A percentile compares a stretch with the other conserved stretches of the same genome.
Evolutionary conservation across 371 early-diverging fungal species (phyloP).

Genomic region (Mortierella sp.): DNA sequence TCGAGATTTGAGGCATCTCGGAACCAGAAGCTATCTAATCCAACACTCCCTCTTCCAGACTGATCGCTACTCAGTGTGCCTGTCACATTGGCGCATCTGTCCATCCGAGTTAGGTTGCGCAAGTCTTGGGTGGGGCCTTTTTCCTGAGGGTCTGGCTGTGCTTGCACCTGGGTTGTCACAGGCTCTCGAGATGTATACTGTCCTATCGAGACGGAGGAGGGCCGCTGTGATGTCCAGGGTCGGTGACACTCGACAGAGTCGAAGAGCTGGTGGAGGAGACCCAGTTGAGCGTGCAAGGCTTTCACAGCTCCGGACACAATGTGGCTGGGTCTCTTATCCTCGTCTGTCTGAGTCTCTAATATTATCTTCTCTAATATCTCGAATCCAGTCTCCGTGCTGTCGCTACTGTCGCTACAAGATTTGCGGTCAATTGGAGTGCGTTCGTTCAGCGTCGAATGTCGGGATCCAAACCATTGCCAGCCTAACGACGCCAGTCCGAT

Average conservation of each 20-base stretch:
- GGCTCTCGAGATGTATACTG: not conserved
- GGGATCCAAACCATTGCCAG: slow-evolving; percentile 15
- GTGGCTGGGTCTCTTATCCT: not conserved
- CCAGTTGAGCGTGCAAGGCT: no score
- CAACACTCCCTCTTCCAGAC: not conserved
- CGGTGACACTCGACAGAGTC: slow-evolving; percentile 3
- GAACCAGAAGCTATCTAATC: not conserved
- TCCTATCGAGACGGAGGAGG: not conserved
- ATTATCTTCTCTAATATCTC: not conserved
- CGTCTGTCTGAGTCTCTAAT: not conserved
- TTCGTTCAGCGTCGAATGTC: not conserved
- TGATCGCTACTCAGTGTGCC: no score
- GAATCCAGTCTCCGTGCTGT: not conserved
- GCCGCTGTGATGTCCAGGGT: not conserved
- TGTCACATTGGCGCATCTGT: not conserved
- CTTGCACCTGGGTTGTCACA: no score
- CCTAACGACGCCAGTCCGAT: not conserved
- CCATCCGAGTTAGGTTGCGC: not conserved
- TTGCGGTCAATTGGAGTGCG: not conserved
- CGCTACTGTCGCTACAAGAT: not conserved
- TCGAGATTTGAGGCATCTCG: not conserved
- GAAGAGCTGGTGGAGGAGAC: no score
- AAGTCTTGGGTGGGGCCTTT: not conserved
- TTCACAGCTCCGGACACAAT: no score
- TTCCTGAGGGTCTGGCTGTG: not conserved